phyloP scores from a whole-genome alignment of 495 filamentous ascomycete genomes.

The Friedmanniomyces endolithicus region DNA sequence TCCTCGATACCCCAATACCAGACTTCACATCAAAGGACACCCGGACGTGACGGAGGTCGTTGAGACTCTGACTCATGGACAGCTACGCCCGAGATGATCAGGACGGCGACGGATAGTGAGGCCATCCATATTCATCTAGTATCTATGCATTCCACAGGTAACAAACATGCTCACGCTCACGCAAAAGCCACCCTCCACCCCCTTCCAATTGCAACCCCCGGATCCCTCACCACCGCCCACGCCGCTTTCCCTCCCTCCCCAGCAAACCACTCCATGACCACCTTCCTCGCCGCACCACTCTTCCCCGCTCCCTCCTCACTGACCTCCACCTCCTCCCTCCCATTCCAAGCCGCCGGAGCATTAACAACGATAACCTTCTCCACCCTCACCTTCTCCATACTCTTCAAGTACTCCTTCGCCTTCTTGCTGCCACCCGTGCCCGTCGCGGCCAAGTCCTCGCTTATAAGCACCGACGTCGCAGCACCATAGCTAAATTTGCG shows the following conservation, averaged over 20 bases:
- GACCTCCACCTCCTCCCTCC: slow-evolving; percentile 53
- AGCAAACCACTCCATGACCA: slow-evolving; percentile 43
- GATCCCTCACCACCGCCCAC: slow-evolving; percentile 72
- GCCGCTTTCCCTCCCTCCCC: slow-evolving; percentile 59
- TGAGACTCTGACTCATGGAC: too few species aligned
- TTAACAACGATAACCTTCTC: slow-evolving; percentile 75
- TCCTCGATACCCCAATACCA: too few species aligned
- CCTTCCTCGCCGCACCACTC: slow-evolving; percentile 46
- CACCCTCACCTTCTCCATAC: slow-evolving; percentile 61
- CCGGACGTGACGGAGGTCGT: too few species aligned
- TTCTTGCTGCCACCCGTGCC: slow-evolving; percentile 35
- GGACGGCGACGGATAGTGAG: too few species aligned
- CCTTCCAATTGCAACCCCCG: slow-evolving; percentile 60
- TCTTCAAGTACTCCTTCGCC: slow-evolving; percentile 61
- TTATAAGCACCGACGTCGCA: slow-evolving; percentile 41
- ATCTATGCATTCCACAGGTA: not conserved
- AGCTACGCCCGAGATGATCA: too few species aligned
- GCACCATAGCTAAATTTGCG: slow-evolving; percentile 54
- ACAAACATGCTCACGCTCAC: not conserved
- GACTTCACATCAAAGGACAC: too few species aligned
- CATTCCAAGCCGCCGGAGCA: slow-evolving; percentile 59
- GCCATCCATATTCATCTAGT: too few species aligned
- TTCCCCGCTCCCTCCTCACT: slow-evolving; percentile 46
- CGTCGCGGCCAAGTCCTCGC: slow-evolving; percentile 39
- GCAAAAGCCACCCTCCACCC: slow-evolving; percentile 69